phyloP scores from a whole-genome alignment of 495 filamentous ascomycete species.

The Aspergillus hancockii region DNA sequence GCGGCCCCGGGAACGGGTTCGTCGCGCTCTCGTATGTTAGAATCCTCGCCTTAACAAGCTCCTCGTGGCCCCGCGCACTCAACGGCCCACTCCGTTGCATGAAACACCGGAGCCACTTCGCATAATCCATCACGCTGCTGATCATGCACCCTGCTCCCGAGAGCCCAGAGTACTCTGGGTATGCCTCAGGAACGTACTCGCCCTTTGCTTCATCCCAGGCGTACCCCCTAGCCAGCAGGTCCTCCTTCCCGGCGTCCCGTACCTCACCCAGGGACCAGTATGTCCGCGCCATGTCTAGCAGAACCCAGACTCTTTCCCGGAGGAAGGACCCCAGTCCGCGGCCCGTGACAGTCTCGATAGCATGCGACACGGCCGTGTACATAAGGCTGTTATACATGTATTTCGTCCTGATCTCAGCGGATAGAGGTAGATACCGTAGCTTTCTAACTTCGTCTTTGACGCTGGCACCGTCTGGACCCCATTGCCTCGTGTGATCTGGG shows the following conservation, averaged over 20 bases:
- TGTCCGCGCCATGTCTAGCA: conserved; percentile 49
- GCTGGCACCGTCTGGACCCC: conserved; percentile 19
- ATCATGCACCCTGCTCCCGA: conserved; percentile 51
- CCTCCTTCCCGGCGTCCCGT: conserved; percentile 1
- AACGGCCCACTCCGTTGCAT: too few relatives aligned
- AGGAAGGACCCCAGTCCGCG: conserved; percentile 44
- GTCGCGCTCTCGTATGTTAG: not conserved
- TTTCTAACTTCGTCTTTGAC: conserved; percentile 34
- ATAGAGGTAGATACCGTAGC: conserved; percentile 46
- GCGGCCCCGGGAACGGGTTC: conserved; percentile 22
- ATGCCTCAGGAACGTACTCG: conserved; percentile 8
- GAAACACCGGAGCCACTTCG: conserved; percentile 41
- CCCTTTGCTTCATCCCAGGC: conserved; percentile 13
- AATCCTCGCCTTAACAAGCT: conserved; percentile 18
- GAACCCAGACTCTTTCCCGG: conserved; percentile 44
- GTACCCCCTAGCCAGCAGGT: conserved; percentile 30
- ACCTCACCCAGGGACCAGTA: conserved; percentile 47
- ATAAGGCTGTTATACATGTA: conserved; percentile 57
- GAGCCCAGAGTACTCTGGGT: conserved; percentile 9
- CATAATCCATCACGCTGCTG: conserved; percentile 50
- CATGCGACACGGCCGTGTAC: conserved; percentile 46
- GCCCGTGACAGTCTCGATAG: conserved; percentile 31
- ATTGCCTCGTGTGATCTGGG: conserved; percentile 43
- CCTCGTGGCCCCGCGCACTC: too few relatives aligned
- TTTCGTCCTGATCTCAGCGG: conserved; percentile 34